phyloP scores from a whole-genome alignment of 148 eudicot species.

The Fagopyrum esculentum region DNA sequence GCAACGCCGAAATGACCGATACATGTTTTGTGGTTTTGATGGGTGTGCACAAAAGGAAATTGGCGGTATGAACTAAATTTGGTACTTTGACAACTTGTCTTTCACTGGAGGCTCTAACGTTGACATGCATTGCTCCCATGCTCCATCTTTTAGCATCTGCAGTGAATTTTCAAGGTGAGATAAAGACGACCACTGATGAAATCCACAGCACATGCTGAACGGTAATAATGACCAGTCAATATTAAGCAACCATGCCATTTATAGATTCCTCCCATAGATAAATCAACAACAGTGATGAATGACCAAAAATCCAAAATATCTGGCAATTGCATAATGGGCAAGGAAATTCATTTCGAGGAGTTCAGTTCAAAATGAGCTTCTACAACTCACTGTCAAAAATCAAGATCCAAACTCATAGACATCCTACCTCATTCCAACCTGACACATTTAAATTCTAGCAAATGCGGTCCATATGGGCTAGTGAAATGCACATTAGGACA shows the following conservation, averaged over 20 bases:
- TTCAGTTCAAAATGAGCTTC: too few relatives aligned
- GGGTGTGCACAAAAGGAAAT: neutral
- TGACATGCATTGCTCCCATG: constrained; percentile 89
- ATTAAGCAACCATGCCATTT: neutral
- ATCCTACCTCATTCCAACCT: neutral
- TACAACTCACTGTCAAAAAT: too few relatives aligned
- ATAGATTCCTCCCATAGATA: neutral
- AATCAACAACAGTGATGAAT: neutral
- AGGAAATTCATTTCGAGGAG: too few relatives aligned
- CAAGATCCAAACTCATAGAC: neutral
- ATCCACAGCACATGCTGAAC: too few relatives aligned
- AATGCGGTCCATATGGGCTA: neutral
- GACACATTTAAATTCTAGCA: neutral
- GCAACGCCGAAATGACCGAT: neutral
- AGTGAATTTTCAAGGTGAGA: neutral
- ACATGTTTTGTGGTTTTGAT: neutral
- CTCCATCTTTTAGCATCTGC: constrained; percentile 78
- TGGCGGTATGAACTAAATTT: constrained; percentile 30
- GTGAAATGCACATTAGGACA: neutral
- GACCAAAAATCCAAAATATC: too few relatives aligned
- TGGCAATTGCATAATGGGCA: too few relatives aligned
- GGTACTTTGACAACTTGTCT: constrained; percentile 63
- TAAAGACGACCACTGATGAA: too few relatives aligned
- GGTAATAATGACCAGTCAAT: neutral
- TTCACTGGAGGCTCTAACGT: constrained; percentile 65